These are phyloP conservation scores for Xylaria venustula DNA, from an alignment of 495 filamentous ascomycete genomes.

Conservation along the genomic window DNA sequence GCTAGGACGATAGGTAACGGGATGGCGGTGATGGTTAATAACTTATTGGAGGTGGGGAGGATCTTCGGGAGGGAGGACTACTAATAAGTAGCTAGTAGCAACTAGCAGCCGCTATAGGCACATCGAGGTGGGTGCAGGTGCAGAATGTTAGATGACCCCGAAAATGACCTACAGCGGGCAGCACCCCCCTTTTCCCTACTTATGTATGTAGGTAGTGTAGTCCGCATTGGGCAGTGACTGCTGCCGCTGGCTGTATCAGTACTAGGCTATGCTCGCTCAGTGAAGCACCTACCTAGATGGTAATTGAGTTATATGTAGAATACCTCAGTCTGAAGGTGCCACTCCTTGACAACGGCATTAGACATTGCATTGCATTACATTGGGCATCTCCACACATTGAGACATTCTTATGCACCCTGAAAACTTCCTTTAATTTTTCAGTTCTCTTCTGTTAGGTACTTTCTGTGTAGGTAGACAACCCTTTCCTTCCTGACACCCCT, in stretches of 20 bases:
- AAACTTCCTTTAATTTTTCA: background rate
- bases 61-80: conserved; percentile 16
- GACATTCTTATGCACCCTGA: conserved; percentile 11
- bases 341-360: too few species aligned
- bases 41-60: conserved; percentile 27
- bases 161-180: too few species aligned
- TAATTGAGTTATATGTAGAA: background rate
- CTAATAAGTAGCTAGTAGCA: conserved; percentile 11
- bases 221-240: conserved; percentile 12
- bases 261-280: background rate
- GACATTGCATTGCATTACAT: conserved; percentile 8
- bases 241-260: background rate
- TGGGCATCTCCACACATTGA: background rate
- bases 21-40: conserved; percentile 14
- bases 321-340: background rate
- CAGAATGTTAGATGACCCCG: conserved; percentile 8
- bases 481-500: too few species aligned
- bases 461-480: background rate
- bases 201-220: background rate
- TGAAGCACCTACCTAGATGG: background rate
- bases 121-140: conserved; percentile 12
- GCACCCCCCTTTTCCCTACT: too few species aligned
- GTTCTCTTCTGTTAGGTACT: background rate
- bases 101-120: conserved; percentile 3
- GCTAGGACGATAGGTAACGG: conserved; percentile 6